Base-by-base conservation (phyloP, 805 yeast genomes). In the Kuraishia cidri region DNA sequence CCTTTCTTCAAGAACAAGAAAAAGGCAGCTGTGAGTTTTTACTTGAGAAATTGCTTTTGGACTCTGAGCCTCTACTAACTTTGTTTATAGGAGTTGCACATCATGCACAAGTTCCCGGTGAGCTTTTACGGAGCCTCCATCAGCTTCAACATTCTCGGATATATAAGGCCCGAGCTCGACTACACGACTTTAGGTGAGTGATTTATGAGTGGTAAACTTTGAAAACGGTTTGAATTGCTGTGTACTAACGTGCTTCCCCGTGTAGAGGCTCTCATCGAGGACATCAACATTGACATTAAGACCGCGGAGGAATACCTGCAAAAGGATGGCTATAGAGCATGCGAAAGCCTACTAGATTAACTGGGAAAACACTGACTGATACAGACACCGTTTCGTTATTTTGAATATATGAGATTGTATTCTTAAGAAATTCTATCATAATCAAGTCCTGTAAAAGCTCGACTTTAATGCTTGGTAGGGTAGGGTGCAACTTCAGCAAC, bases 131-230 rank as follows among this genome's bases (percentile, higher is more conserved):
- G 98, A 4, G 90, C 95, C 7, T 40, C 52, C 6, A 69, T 90
- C 32, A 66, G 65, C 34, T 76, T 84, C 44, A 69, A 66, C 25
- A 74, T 92, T 2, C 62, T 92, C 41, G 99, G 98, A 0, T 90
- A 83, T 53, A 73, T 92, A 24, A 71, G 99, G 42, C 95, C 96
- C 1, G 97, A 92, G 52, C 64, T 85, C 42, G 72, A 88, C 50
- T 92, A 87, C 49, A 79, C 84, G 6, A 75, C 94, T 2, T 62
- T 71, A 40, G 61, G 63, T 56, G 43, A 26, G 63, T 48, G 7
- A 12, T 34, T 26, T 20, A 5, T 9, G 17, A n/a, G n/a, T n/a
- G n/a, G n/a, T n/a, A n/a, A n/a, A n/a, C n/a, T n/a, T n/a, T n/a
- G n/a, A n/a, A n/a, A n/a, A n/a, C n/a, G 23, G 9, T 10, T 20